These are phyloP conservation scores for Brassica napus DNA, from an alignment of 345 rosid species.

Conservation along the genomic window DNA sequence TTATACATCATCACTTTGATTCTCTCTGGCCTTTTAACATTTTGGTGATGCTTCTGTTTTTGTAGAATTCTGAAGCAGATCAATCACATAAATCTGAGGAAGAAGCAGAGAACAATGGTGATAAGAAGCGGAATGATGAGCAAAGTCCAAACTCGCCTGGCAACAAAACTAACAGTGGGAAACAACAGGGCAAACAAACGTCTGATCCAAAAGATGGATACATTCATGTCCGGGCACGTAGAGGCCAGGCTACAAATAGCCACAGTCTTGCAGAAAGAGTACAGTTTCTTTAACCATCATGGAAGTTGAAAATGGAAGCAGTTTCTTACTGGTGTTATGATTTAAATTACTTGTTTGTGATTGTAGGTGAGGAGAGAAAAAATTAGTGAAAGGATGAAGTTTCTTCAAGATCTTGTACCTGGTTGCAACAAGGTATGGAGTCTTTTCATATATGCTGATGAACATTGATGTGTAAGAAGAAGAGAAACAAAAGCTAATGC, in stretches of 20 bases:
- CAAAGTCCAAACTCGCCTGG: conserved; percentile 52
- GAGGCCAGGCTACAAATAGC: conserved; percentile 99
- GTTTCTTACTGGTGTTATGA: conserved; percentile 2
- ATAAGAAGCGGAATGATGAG: conserved; percentile 55
- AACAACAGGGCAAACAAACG: conserved; percentile 61
- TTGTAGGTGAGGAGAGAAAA: conserved; percentile 90
- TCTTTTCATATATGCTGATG: conserved; percentile 4
- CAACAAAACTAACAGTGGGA: conserved; percentile 62
- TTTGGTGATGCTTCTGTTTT: conserved; percentile 18
- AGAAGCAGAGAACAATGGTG: conserved; percentile 50
- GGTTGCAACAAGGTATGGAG: conserved; percentile 90
- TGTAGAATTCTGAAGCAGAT: conserved; percentile 56
- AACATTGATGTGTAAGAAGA: no score
- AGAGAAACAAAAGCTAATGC: conserved; percentile 5
- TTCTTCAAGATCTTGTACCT: conserved; percentile 96
- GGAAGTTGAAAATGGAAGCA: conserved; percentile 12
- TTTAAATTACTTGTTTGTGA: conserved; percentile 23
- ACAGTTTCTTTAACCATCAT: conserved; percentile 31
- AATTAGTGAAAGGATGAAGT: conserved; percentile 98
- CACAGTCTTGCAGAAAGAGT: conserved; percentile 99
- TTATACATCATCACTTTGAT: conserved; percentile 12
- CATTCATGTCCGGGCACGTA: conserved; percentile 91
- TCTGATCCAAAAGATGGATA: conserved; percentile 91
- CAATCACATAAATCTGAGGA: conserved; percentile 55
- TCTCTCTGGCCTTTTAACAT: neutral